These are phyloP conservation scores for Pyrenochaeta sp. DNA, from an alignment of 2,329 filamentous ascomycete species.

Conservation along the genomic window DNA sequence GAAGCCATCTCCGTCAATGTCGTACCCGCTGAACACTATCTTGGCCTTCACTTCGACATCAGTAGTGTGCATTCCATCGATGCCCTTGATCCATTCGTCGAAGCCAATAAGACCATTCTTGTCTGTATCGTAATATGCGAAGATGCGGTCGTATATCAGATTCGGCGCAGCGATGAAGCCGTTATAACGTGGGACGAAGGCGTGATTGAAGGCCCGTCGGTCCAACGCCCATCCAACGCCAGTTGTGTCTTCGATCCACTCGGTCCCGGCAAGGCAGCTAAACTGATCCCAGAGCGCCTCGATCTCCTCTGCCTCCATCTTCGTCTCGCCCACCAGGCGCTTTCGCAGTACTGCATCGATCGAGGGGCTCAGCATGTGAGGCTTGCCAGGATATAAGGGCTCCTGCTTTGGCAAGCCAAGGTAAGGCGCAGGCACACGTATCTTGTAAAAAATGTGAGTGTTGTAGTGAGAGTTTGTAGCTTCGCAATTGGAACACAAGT, in stretches of 20 bases:
- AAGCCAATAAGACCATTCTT: conserved; percentile 90
- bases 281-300: conserved; percentile 98
- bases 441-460: conserved; percentile 96
- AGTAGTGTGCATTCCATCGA: conserved; percentile 68
- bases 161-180: conserved; percentile 81
- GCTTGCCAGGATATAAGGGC: conserved; percentile 64
- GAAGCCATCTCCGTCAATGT: conserved; percentile 87
- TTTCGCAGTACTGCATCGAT: conserved; percentile 74
- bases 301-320: conserved; percentile 80
- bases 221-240: conserved; percentile 85
- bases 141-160: conserved; percentile 94
- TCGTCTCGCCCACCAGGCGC: conserved; percentile 59
- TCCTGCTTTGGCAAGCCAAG: conserved; percentile 76
- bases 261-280: conserved; percentile 87
- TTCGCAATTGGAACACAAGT: conserved; percentile 94
- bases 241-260: conserved; percentile 83
- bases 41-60: conserved; percentile 58
- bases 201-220: conserved; percentile 89
- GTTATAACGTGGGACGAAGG: conserved; percentile 86
- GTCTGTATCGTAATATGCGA: conserved; percentile 94
- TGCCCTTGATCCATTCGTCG: conserved; percentile 85
- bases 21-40: conserved; percentile 85
- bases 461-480: conserved; percentile 78
- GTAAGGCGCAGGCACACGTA: conserved; percentile 86
- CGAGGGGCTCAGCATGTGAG: conserved; percentile 71